These are phyloP conservation scores for Solanum lycopersicoides DNA, from an alignment of 257 asterid genomes.

Conservation along the genomic window DNA sequence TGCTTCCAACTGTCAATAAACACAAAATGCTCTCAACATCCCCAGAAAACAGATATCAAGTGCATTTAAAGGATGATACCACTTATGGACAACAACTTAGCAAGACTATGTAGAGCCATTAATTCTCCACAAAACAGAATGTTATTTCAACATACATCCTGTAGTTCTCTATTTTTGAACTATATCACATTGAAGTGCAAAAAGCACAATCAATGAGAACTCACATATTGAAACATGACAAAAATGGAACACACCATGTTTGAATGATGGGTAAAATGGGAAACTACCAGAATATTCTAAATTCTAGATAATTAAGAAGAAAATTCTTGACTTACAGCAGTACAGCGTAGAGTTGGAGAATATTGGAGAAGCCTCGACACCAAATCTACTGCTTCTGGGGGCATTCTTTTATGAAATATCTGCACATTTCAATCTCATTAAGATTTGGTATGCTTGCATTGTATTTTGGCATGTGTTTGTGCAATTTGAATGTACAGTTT, in stretches of 20 bases:
- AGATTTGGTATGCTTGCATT: background rate
- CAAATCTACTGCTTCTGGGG: slow-evolving; percentile 75
- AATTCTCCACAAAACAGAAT: background rate
- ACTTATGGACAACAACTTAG: background rate
- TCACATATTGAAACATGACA: background rate
- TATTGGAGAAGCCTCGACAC: slow-evolving; percentile 88
- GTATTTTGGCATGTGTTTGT: no score
- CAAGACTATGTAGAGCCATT: background rate
- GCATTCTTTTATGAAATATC: slow-evolving; percentile 67
- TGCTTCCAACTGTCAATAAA: slow-evolving; percentile 66
- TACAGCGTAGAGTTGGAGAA: slow-evolving; percentile 79
- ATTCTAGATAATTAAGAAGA: background rate
- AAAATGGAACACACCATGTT: background rate
- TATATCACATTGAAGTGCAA: background rate
- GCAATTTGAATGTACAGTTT: background rate
- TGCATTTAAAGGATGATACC: background rate
- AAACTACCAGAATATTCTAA: background rate
- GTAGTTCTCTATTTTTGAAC: background rate
- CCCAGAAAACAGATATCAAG: background rate
- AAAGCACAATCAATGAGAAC: background rate
- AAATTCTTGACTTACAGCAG: slow-evolving; percentile 52
- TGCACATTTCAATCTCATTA: slow-evolving; percentile 6
- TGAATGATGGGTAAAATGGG: background rate
- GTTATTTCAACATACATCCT: background rate
- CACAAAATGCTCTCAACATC: background rate